Base-by-base conservation (phyloP, 495 filamentous ascomycete genomes). In the Lasiosphaeria hispida region DNA sequence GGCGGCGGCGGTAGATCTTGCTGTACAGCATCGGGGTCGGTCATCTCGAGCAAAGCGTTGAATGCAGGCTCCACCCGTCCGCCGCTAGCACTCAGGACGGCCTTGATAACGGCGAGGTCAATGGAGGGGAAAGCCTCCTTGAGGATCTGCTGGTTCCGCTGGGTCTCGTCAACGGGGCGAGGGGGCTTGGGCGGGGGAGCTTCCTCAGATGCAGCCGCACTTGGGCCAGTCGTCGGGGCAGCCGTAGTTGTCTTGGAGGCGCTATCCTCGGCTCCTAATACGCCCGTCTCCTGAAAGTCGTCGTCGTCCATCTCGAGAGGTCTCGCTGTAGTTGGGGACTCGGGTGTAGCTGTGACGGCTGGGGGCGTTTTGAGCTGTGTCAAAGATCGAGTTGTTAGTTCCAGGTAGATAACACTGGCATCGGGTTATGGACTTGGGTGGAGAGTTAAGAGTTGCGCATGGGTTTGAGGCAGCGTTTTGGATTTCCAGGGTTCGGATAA, bases 11-110 rank as follows among this genome's bases (percentile, higher is more conserved):
- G 75, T 14, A 67, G 69, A 10, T 77, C 76, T 36, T 91, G 84
- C 63, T 87, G 84, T 63, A 84, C 81, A 33, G 90, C 90, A 73
- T 86, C 86, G 17, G 94, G 94, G 74, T 98, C 94, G 53, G 91
- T 92, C 92, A 96, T 96, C 62, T 87, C 91, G 19, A 98, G 80
- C 7, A 99, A 83, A 30, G 95, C 94, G 75, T 96, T 94, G 77
- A 97, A 97, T 39, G 94, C 94, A 10, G 91, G 89, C 68, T 99
- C 94, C 42, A 99, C 85, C 63, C 87, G 83, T 42, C 90, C 94
- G 60, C 87, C 82, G 70, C 93, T 96, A 8, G 94, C 94, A 10
- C 77, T 75, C 55, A 99, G 75, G 8, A 98, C 89, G 13, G 94
- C 94, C 72, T 87, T 95, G 65, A 97, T 83, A 15, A 99, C 91